Conservation (phyloP, 2,329 filamentous ascomycete genomes). For the Sporothrix pseudoabietina region DNA sequence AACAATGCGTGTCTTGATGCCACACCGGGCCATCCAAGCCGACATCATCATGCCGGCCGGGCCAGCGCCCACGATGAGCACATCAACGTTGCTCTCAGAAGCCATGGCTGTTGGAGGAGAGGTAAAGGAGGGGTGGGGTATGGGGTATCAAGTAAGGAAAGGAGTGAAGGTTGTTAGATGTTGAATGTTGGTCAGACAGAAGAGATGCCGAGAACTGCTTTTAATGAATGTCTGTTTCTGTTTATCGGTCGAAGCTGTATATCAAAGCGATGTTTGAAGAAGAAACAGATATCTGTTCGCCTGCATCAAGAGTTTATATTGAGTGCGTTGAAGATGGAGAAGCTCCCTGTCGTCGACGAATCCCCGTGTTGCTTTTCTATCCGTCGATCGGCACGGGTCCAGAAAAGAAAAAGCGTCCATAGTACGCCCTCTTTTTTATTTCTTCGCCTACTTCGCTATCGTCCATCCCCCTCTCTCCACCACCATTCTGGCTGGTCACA, state of each 20-base stretch:
- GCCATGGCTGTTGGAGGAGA: constrained; percentile 4
- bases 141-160: background rate
- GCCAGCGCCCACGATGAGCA: constrained; percentile 37
- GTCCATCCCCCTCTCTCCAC: background rate
- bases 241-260: background rate
- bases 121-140: background rate
- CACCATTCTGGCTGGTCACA: background rate
- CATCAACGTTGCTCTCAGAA: constrained; percentile 29
- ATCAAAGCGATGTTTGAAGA: background rate
- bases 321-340: background rate
- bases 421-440: background rate
- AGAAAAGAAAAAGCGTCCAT: background rate
- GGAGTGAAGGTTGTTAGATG: background rate
- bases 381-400: background rate
- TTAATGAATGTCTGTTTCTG: background rate
- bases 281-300: background rate
- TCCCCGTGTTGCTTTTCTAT: background rate
- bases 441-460: background rate
- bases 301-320: background rate
- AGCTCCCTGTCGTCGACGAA: background rate
- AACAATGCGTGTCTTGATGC: constrained; percentile 46
- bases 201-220: constrained; percentile 2
- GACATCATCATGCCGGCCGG: constrained; percentile 48
- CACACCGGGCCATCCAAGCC: constrained; percentile 47
- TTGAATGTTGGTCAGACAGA: background rate